Percentiles rank a stretch among this genome's conserved stretches.
Evolutionary conservation across 495 filamentous ascomycete species (phyloP).

Genomic region (Extremus antarcticus): DNA sequence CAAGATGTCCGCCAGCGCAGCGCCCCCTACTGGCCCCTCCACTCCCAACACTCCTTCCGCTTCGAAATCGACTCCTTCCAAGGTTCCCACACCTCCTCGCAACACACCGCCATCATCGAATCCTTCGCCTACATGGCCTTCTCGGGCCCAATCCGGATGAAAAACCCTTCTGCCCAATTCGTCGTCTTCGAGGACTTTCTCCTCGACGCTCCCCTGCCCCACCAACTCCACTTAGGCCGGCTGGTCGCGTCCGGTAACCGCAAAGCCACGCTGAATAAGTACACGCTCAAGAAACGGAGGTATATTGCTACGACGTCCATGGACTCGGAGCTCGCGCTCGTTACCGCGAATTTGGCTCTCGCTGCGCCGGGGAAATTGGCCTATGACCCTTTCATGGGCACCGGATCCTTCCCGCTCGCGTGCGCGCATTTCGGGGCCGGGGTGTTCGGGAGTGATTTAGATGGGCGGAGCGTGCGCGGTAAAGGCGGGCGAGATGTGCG

Average conservation of each 20-base stretch:
- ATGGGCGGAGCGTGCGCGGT: slow-evolving; percentile 75
- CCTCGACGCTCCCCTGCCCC: slow-evolving; percentile 43
- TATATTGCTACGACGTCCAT: slow-evolving; percentile 96
- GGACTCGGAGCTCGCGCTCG: slow-evolving; percentile 84
- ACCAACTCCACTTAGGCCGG: slow-evolving; percentile 59
- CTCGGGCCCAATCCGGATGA: slow-evolving; percentile 62
- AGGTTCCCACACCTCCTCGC: slow-evolving; percentile 46
- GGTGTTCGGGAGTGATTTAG: slow-evolving; percentile 80
- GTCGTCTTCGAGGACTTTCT: slow-evolving; percentile 70
- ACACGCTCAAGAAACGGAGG: slow-evolving; percentile 80
- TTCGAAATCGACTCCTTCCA: slow-evolving; percentile 73
- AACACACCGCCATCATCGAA: slow-evolving; percentile 63
- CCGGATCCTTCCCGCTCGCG: slow-evolving; percentile 78
- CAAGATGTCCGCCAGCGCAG: slow-evolving; percentile 46
- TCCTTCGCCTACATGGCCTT: slow-evolving; percentile 71
- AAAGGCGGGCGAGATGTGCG: slow-evolving; percentile 46
- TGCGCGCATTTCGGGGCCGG: slow-evolving; percentile 80
- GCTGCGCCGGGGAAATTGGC: slow-evolving; percentile 71
- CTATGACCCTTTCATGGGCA: slow-evolving; percentile 92
- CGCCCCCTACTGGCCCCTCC: slow-evolving; percentile 52
- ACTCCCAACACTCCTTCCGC: slow-evolving; percentile 56
- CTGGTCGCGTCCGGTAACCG: slow-evolving; percentile 52
- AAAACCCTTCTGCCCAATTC: slow-evolving; percentile 60
- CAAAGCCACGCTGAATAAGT: slow-evolving; percentile 47
- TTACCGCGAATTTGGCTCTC: slow-evolving; percentile 84